Evolutionary conservation across 495 filamentous ascomycete genomes (phyloP), one percentile per base, ranked within the genome.

Genomic region (Penicillium robsamsonii): DNA sequence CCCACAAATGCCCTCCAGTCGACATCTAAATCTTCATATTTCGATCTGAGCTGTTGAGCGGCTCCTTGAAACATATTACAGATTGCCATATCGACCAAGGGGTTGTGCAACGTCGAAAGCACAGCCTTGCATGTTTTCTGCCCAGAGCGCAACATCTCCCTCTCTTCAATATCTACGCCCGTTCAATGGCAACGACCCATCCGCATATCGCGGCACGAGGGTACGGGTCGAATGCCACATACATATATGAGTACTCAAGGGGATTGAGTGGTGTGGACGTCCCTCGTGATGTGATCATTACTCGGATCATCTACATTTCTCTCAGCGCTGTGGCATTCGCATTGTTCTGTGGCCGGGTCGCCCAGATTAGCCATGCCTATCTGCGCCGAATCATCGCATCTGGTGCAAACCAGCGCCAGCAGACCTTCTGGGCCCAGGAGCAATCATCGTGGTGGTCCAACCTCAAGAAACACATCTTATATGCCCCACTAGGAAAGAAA

Each of bases 391-490:
- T 96, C 58, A 75, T 84, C 18, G 87, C 83, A 43, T 74, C 92
- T 41, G 75, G 79, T 3, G 75, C 78, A 10, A 70, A 66, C 44
- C 61, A 62, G 29, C 56, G 70, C 37, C 73, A 81, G 50, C 84
- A 87, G 61, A 69, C 64, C 52, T 87, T 79, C 65, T 88, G 83
- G 82, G 77, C 77, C 46, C 65, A 85, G 74, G 83, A 91, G 81
- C 67, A 84, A 67, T 67, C 89, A 75, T 64, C 66, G 60, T 60
- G 88, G 79, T 88, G 80, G 86, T 82, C 79, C 66, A 80, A 75
- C 70, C 58, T 95, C 49, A 96, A 97, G 79, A 88, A 86, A 57
- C 81, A 94, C 61, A 45, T 97, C 3, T 72, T 94, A 1, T 92
- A 93, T 63, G 83, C 94, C 5, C 94, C 94, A 18, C 70, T 97